These are phyloP conservation scores for Cucumis sativus DNA, from an alignment of 306 rosid species.

Conservation along the genomic window Cucumber_9930_V3 NC_026656.2:5242001-5242500, in stretches of 20 bases:
- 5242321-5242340: no score
- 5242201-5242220: neutral
- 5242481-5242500: no score
- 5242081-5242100: constrained; percentile 37
- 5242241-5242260: neutral
- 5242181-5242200: neutral
- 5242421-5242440: no score
- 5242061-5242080: constrained; percentile 33
- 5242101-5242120: constrained; percentile 14
- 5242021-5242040: constrained; percentile 19
- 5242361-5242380: no score
- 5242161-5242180: neutral
- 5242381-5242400: no score
- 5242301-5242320: neutral
- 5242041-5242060: constrained; percentile 35
- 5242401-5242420: no score
- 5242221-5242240: neutral
- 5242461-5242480: no score
- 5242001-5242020: constrained; percentile 32
- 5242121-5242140: constrained; percentile 30
- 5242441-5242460: no score
- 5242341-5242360: no score
- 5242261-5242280: neutral
- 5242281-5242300: neutral
- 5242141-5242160: neutral